Evolutionary conservation across 768 basidiomycete species (phyloP).

Genomic region (Strobilomyces dryophilus): DNA sequence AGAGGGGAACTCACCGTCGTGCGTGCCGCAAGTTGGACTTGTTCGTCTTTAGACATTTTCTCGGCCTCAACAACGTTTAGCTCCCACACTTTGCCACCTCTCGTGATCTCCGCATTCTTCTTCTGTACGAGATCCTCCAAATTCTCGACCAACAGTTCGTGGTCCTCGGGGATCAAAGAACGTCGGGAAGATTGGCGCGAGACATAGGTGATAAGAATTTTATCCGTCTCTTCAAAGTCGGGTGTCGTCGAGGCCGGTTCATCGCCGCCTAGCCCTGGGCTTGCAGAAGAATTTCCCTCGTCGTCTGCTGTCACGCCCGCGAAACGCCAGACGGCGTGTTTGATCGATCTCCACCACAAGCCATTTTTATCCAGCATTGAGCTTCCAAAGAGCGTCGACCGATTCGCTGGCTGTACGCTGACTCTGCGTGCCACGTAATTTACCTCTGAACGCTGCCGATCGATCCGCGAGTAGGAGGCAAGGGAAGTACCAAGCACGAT

Average conservation of each 20-base stretch:
- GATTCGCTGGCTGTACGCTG: slow-evolving; percentile 75
- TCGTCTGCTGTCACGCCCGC: slow-evolving; percentile 42
- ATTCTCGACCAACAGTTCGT: slow-evolving; percentile 48
- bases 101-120: slow-evolving; percentile 25
- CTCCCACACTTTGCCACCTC: slow-evolving; percentile 45
- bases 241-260: slow-evolving; percentile 1
- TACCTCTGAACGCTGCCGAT: slow-evolving; percentile 69
- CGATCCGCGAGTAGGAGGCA: slow-evolving; percentile 68
- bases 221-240: slow-evolving; percentile 39
- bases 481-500: slow-evolving; percentile 68
- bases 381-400: slow-evolving; percentile 44
- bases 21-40: slow-evolving; percentile 57
- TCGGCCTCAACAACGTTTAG: slow-evolving; percentile 61
- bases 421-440: slow-evolving; percentile 55
- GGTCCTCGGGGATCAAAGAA: slow-evolving; percentile 52
- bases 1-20: slow-evolving; percentile 55
- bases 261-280: not conserved
- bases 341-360: slow-evolving; percentile 79
- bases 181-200: slow-evolving; percentile 55
- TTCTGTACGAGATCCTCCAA: slow-evolving; percentile 47
- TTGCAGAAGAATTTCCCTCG: slow-evolving; percentile 30
- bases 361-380: slow-evolving; percentile 34
- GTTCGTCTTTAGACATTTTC: slow-evolving; percentile 68
- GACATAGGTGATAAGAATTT: slow-evolving; percentile 69
- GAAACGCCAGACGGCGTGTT: slow-evolving; percentile 62